Conservation (phyloP, 768 basidiomycete genomes). For the Macrolepiota fuliginosa region DNA sequence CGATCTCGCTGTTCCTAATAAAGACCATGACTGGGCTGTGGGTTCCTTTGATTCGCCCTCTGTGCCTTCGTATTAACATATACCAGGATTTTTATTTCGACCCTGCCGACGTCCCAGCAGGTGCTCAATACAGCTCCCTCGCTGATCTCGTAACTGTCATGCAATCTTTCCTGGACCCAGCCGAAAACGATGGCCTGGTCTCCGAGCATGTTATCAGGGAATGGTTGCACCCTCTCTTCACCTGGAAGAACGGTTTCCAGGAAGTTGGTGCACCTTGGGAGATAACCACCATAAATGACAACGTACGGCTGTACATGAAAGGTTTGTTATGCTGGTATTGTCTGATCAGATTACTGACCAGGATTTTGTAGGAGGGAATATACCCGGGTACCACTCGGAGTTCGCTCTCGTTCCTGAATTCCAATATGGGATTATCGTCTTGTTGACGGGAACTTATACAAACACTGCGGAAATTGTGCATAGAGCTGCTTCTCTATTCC, state of each 20-base stretch:
- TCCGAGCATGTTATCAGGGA: slow-evolving; percentile 33
- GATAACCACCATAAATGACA: slow-evolving; percentile 27
- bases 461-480: slow-evolving; percentile 29
- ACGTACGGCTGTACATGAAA: slow-evolving; percentile 32
- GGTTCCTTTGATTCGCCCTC: background rate
- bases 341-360: slow-evolving; percentile 4
- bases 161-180: slow-evolving; percentile 44
- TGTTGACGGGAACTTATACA: slow-evolving; percentile 34
- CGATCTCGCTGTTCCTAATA: slow-evolving; percentile 37
- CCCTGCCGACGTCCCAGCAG: slow-evolving; percentile 40
- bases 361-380: slow-evolving; percentile 31
- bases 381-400: slow-evolving; percentile 37
- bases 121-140: slow-evolving; percentile 51
- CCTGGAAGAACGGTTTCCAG: slow-evolving; percentile 34
- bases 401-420: slow-evolving; percentile 37
- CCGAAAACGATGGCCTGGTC: slow-evolving; percentile 28
- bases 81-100: slow-evolving; percentile 35
- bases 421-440: slow-evolving; percentile 39
- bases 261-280: slow-evolving; percentile 45
- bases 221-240: slow-evolving; percentile 39
- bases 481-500: slow-evolving; percentile 29
- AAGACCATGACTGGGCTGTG: slow-evolving; percentile 33
- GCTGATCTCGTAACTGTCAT: slow-evolving; percentile 41
- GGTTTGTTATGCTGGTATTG: slow-evolving; percentile 15
- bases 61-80: background rate